A percentile compares a stretch with the other conserved stretches of the same genome.
These are phyloP conservation scores for Sphaerostilbella broomeana DNA, from an alignment of 2,329 filamentous ascomycete genomes.

Conservation along the genomic window DNA sequence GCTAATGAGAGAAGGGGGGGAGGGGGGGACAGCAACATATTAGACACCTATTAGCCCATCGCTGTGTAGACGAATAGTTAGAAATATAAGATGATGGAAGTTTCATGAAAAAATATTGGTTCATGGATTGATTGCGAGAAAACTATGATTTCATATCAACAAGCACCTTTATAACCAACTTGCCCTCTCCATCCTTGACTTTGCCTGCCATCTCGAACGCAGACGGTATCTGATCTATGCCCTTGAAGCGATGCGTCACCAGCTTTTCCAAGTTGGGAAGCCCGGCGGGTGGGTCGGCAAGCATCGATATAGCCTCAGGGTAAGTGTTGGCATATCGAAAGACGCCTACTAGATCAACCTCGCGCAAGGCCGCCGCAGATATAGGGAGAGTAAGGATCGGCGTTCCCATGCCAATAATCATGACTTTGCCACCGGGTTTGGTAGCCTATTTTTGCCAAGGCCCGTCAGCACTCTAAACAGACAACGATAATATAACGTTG, in stretches of 20 bases:
- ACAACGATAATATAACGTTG: background rate
- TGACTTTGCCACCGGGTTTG: constrained; percentile 59
- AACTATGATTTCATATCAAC: constrained; percentile 39
- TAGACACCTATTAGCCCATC: no score
- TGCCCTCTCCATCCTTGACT: constrained; percentile 62
- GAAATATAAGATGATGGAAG: background rate
- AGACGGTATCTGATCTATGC: constrained; percentile 54
- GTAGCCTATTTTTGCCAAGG: constrained; percentile 38
- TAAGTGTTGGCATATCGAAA: constrained; percentile 75
- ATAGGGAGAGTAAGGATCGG: constrained; percentile 64
- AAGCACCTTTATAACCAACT: constrained; percentile 69
- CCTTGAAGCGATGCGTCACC: constrained; percentile 63
- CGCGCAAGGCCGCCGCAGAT: constrained; percentile 59
- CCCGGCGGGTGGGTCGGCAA: constrained; percentile 40
- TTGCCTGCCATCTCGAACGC: constrained; percentile 69
- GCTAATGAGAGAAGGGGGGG: background rate
- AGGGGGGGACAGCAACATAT: background rate
- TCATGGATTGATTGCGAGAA: constrained; percentile 12
- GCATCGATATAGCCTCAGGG: constrained; percentile 44
- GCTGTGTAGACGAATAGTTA: no score
- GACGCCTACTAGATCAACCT: constrained; percentile 65
- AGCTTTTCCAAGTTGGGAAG: constrained; percentile 61
- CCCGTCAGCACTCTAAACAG: constrained; percentile 4
- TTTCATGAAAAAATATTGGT: background rate
- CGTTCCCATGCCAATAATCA: constrained; percentile 68